Evolutionary conservation across 2,329 filamentous ascomycete genomes (phyloP).

Genomic region (Chaetothyriales sp.): DNA sequence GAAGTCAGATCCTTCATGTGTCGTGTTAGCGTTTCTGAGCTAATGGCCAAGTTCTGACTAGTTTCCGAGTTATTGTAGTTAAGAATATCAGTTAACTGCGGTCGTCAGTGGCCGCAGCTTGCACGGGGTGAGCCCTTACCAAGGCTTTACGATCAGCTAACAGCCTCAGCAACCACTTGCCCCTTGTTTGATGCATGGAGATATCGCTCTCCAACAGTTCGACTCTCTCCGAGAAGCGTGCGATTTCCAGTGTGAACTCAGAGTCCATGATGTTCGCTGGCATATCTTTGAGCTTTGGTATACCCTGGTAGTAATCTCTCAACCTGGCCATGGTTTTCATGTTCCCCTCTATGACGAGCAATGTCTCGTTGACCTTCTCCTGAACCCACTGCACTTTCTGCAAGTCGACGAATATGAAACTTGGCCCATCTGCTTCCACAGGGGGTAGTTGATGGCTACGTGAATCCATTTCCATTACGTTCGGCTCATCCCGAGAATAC

Average conservation of each 20-base stretch:
- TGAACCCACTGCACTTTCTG: not conserved
- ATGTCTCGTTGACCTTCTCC: not conserved
- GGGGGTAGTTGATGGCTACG: too few species aligned
- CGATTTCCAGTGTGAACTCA: not conserved
- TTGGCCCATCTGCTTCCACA: not conserved
- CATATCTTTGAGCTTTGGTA: not conserved
- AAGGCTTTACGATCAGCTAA: not conserved
- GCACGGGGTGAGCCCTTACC: not conserved
- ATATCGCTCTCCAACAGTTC: not conserved
- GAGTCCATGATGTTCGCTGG: not conserved
- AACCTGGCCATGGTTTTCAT: not conserved
- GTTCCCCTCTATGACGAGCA: not conserved
- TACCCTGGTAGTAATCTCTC: not conserved
- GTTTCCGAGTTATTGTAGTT: not conserved
- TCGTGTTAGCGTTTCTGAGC: slow-evolving; percentile 8
- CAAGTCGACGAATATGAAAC: not conserved
- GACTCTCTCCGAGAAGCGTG: not conserved
- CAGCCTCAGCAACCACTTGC: not conserved
- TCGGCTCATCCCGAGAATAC: too few species aligned
- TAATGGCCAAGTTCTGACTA: not conserved
- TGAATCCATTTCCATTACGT: too few species aligned
- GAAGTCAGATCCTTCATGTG: slow-evolving; percentile 21
- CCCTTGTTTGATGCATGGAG: not conserved
- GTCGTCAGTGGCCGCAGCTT: not conserved
- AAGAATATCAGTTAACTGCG: not conserved